Conservation (phyloP, 768 basidiomycete genomes). For the Rubroboletus pulcherrimus region DNA sequence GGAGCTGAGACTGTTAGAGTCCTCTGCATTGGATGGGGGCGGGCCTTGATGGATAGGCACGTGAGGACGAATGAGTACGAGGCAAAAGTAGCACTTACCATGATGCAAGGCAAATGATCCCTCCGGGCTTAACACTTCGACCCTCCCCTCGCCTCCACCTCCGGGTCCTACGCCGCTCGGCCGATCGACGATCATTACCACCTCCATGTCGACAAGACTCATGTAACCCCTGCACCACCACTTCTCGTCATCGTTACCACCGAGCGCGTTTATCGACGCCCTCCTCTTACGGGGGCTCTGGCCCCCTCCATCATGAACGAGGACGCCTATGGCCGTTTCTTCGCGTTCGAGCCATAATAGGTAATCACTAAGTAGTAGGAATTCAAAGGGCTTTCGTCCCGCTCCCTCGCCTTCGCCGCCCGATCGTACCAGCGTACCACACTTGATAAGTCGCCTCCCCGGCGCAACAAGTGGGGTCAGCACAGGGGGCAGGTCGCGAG, state of each 20-base stretch:
- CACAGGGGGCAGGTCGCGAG: constrained; percentile 70
- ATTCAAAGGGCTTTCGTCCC: constrained; percentile 48
- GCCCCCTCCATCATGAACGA: constrained; percentile 16
- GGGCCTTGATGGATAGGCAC: background rate
- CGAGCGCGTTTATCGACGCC: constrained; percentile 17
- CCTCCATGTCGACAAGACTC: constrained; percentile 72
- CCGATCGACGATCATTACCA: constrained; percentile 48
- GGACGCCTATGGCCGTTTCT: constrained; percentile 31
- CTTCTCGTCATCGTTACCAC: constrained; percentile 51
- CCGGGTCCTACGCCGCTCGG: constrained; percentile 12
- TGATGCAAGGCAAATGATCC: constrained; percentile 74
- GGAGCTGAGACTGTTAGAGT: constrained; percentile 37
- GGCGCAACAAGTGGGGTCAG: constrained; percentile 77
- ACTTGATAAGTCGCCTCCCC: constrained; percentile 73
- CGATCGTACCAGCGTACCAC: constrained; percentile 55
- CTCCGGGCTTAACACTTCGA: constrained; percentile 76
- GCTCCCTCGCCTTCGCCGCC: constrained; percentile 41
- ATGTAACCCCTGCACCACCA: constrained; percentile 72
- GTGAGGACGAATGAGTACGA: background rate
- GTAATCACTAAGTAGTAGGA: constrained; percentile 80
- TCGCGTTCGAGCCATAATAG: constrained; percentile 69
- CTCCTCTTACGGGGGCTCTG: constrained; percentile 18
- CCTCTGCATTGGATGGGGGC: background rate
- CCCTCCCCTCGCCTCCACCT: constrained; percentile 45
- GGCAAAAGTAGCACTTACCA: constrained; percentile 36